phyloP scores from a whole-genome alignment of 2,329 filamentous ascomycete genomes.

The Diaporthe australafricana region DNA sequence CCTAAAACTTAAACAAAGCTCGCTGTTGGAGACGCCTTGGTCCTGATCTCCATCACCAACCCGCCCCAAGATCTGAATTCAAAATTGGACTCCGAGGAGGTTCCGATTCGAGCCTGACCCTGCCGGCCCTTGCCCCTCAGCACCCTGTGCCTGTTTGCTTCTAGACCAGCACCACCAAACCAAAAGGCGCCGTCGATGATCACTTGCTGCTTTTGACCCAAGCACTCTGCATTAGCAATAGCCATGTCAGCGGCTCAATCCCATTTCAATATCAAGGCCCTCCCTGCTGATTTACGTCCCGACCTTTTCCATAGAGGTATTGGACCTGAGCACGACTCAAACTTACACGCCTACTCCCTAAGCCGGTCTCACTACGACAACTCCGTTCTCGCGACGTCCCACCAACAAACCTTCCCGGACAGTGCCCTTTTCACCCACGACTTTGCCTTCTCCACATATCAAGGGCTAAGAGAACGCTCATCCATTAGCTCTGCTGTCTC shows the following conservation, averaged over 20 bases:
- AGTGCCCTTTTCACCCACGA: conserved; percentile 60
- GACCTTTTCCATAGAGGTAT: conserved; percentile 47
- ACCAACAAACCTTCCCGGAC: conserved; percentile 54
- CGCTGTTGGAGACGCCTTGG: conserved; percentile 16
- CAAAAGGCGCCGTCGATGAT: conserved; percentile 43
- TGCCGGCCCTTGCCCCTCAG: conserved; percentile 12
- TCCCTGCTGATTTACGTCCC: conserved; percentile 47
- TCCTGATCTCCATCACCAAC: conserved; percentile 17
- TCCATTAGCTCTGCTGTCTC: conserved; percentile 54
- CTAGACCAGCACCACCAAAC: conserved; percentile 28
- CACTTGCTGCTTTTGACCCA: conserved; percentile 41
- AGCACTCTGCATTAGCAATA: conserved; percentile 40
- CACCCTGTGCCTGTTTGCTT: conserved; percentile 29
- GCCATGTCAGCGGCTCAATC: conserved; percentile 55
- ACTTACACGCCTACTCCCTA: conserved; percentile 52
- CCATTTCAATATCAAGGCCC: conserved; percentile 47
- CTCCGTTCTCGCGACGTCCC: conserved; percentile 11
- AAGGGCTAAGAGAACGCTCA: conserved; percentile 54
- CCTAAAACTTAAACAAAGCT: conserved; percentile 6
- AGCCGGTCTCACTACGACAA: conserved; percentile 47
- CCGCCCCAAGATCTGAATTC: conserved; percentile 18
- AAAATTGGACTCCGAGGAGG: conserved; percentile 29
- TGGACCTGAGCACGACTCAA: conserved; percentile 44
- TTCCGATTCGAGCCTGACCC: conserved; percentile 30
- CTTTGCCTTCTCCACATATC: conserved; percentile 62